Base-by-base conservation (phyloP, 768 basidiomycete species). In the Chlorophyllum brunneum region DNA sequence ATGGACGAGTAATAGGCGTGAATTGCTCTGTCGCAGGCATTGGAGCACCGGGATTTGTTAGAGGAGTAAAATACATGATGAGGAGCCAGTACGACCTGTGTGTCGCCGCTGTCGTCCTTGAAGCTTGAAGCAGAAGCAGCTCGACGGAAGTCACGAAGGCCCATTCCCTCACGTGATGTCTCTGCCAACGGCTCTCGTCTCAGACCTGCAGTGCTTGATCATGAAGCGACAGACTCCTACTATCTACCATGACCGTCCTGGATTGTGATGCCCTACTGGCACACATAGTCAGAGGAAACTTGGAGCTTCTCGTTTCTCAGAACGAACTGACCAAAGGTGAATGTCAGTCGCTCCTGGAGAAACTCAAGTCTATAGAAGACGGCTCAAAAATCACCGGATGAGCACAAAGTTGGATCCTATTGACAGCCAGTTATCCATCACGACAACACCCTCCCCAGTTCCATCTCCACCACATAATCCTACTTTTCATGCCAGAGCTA, bases 281-380 rank as follows among this genome's bases (percentile, higher is more conserved):
- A 6, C 82, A 82, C 59, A 65, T 86, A 51, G 57, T 81, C 37
- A 71, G 75, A 51, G 69, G 75, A 37, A 78, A 83, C 45, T 63
- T 86, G 29, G 70, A 77, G 8, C 80, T 85, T 54, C 75, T 86
- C 7, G 67, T 75, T 1, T 64, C 71, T 1, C 74, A 82, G 46
- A 68, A 71, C 38, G 72, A 77, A 36, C 67, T 86, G 42, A 69
- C 80, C 1, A 22, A 63, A 4, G 63, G 68, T 16, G 80, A 82
- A 53, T 78, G 72, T 1, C 64, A 62, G 4, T 61, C 68, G 20
- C 79, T 85, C 55, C 63, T 81, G 5, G 58, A 69, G 11, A 78
- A 73, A 59, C 70, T 85, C 40, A 56, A 56, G 24, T 47, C 43
- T 13, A 48, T 51, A 16, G 40, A 42, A 34, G 29, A 36, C 27